Base-by-base conservation (phyloP, 2,329 filamentous ascomycete species). In the Thelonectria olida region DNA sequence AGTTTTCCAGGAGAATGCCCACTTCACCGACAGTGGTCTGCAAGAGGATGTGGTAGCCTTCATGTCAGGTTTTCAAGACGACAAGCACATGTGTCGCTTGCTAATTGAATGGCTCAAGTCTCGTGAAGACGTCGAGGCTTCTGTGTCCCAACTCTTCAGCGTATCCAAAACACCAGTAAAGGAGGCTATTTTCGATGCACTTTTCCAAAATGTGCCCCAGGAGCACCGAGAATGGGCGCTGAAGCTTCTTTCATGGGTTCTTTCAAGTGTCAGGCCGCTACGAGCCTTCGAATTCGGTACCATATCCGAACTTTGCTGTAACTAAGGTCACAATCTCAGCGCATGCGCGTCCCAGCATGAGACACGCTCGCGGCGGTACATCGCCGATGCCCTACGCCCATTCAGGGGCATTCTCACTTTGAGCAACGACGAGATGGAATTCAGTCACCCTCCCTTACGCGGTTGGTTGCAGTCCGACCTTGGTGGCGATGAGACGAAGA, bases 401-500 rank as follows among this genome's bases (percentile, higher is more conserved):
- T 57, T 63, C 12, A 7, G 36, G 2, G 61, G 61, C 1, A 7
- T 58, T 5, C 23, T 63, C 1, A 6, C 20, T 2, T 22, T 38
- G 13, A n/a, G n/a, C 2, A 2, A 57, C 2, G 58, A 48, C 1
- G 61, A 63, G 19, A 41, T 61, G 4, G 19, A 15, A n/a, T 61
- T 63, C 20, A 39, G 38, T 6, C 61, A 61, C 7, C 42, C 52
- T 3, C 3, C 17, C 3, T 38, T 49, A 13, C 42, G 49, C 12
- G n/a, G 8, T 3, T 63, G 58, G 58, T 34, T 63, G 20, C 7
- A 45, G 7, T 20, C 41, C 8, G 17, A 10, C 8, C 7, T 7
- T 45, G n/a, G 7, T 2, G 31, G 8, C 17, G 22, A 25, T 6
- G 13, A 27, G 7, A 9, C 5, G 7, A n/a, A 25, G 1, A 22